Conservation (phyloP, 192 early-diverging fungal genomes). For the Podila epigama region DNA sequence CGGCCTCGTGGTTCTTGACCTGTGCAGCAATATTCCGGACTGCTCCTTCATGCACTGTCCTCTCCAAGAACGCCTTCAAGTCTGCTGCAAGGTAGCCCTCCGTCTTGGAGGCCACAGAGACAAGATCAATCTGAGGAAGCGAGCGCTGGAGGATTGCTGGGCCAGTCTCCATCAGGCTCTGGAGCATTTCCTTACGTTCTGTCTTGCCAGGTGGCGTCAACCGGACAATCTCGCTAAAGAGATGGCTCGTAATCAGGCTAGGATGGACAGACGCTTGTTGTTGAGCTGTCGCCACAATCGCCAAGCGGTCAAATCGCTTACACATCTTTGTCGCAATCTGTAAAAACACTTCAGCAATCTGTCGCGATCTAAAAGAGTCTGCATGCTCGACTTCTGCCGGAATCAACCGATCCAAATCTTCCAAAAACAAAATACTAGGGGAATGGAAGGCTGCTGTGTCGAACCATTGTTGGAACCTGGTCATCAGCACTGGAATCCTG, state of each 20-base stretch:
- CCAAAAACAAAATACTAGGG: slow-evolving; percentile 77
- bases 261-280: slow-evolving; percentile 70
- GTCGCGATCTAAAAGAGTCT: slow-evolving; percentile 68
- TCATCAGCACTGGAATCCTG: slow-evolving; percentile 64
- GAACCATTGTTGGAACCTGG: slow-evolving; percentile 64
- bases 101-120: slow-evolving; percentile 75
- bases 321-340: slow-evolving; percentile 58
- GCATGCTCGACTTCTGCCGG: slow-evolving; percentile 78
- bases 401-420: slow-evolving; percentile 77
- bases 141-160: slow-evolving; percentile 57
- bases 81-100: slow-evolving; percentile 91
- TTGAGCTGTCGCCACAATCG: slow-evolving; percentile 70
- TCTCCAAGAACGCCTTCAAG: slow-evolving; percentile 76
- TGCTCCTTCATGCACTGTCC: slow-evolving; percentile 82
- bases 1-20: slow-evolving; percentile 15
- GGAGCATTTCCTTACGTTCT: slow-evolving; percentile 79
- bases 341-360: slow-evolving; percentile 70
- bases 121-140: slow-evolving; percentile 68
- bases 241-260: slow-evolving; percentile 62
- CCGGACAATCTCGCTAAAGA: slow-evolving; percentile 69
- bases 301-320: slow-evolving; percentile 55
- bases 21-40: slow-evolving; percentile 65
- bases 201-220: slow-evolving; percentile 67
- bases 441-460: slow-evolving; percentile 71
- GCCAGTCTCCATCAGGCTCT: slow-evolving; percentile 67